Evolutionary conservation across 2,329 filamentous ascomycete species (phyloP).

Genomic region (Daldinia eschscholtzii): DNA sequence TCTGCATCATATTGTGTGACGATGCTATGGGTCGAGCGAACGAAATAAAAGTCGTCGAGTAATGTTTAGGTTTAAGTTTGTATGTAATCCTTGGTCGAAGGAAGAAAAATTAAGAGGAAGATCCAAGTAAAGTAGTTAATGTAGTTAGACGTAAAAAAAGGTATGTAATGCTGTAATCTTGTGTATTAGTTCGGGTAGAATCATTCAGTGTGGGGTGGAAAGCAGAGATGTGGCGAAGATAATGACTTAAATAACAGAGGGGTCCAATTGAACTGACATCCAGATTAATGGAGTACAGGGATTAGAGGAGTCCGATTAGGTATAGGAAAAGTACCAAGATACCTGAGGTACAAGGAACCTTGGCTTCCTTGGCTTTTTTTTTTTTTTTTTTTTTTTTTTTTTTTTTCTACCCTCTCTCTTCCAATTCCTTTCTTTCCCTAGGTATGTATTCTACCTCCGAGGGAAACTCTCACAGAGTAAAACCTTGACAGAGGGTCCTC

Average conservation of each 20-base stretch:
- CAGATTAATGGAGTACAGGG: constrained; percentile 20
- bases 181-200: constrained; percentile 30
- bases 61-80: constrained; percentile 18
- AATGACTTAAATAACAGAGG: constrained; percentile 40
- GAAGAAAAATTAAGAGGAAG: constrained; percentile 16
- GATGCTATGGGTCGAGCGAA: constrained; percentile 30
- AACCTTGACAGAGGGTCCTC: constrained; percentile 19
- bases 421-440: constrained; percentile 24
- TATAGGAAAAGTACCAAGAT: constrained; percentile 32
- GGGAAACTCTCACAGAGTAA: constrained; percentile 29
- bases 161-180: constrained; percentile 11
- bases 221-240: constrained; percentile 37
- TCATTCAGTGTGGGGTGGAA: constrained; percentile 39
- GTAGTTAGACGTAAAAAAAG: constrained; percentile 2
- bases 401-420: not conserved
- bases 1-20: constrained; percentile 52
- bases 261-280: constrained; percentile 25
- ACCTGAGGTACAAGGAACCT: constrained; percentile 34
- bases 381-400: not conserved
- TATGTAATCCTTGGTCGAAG: constrained; percentile 16
- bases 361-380: constrained; percentile 22
- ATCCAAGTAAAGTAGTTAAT: constrained; percentile 7
- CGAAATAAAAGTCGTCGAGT: constrained; percentile 15
- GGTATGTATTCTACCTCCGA: constrained; percentile 8
- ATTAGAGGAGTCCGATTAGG: constrained; percentile 24